Base-by-base conservation (phyloP, 2,329 filamentous ascomycete genomes). In the Pyrenochaeta sp. region DNA sequence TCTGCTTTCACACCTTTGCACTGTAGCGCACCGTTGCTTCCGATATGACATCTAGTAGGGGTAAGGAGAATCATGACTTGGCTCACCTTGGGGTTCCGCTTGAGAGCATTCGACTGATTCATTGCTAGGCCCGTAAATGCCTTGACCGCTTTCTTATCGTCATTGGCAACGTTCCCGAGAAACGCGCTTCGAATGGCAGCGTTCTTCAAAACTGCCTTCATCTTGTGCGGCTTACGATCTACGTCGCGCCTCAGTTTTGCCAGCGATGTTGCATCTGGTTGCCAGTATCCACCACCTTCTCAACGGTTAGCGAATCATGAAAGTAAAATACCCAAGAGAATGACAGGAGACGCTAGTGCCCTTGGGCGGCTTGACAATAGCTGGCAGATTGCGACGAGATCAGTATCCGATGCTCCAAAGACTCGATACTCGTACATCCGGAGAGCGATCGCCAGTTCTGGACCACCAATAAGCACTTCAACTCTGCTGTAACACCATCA, bases 41-140 rank as follows among this genome's bases (percentile, higher is more conserved):
- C n/a, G n/a, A n/a, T n/a, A n/a, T n/a, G n/a, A n/a, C n/a, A 36
- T 27, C 9, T 3, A 18, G 8, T 6, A 21, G 13, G 5, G 28
- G 24, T 51, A 39, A 52, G 14, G 45, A 45, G 41, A 50, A 15
- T 36, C 48, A 26, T 32, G 34, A 49, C 23, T 27, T 20, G 8
- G 74, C 80, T 68, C 69, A 90, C 90, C 83, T 92, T 93, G 4
- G 92, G 92, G 64, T 87, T 86, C 24, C 84, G 93, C 78, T 95
- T 96, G 36, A 96, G 77, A 10, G 90, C 90, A 49, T 83, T 87
- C 46, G 85, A 83, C 53, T 81, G 75, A 61, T 96, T 96, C 32
- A 37, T 55, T 18, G 55, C 19, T 55, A 80, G 76, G 29, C 62
- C 60, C 11, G 76, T 78, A 15, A 96, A 96, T 1, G 87, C 87